phyloP scores from a whole-genome alignment of 768 basidiomycete genomes.

The Mycena capillaripes region DNA sequence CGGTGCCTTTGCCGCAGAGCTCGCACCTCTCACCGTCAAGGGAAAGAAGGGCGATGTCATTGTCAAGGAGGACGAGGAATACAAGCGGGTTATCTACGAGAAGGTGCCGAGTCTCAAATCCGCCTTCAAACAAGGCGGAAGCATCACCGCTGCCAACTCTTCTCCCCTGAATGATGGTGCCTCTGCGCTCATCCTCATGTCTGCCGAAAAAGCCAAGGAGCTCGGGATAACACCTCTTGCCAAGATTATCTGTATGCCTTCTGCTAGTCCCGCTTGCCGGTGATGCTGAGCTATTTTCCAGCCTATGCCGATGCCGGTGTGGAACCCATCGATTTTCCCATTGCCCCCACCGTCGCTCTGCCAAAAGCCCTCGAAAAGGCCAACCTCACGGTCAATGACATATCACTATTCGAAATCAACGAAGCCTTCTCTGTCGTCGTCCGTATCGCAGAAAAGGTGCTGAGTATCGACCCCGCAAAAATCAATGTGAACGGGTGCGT shows the following conservation, averaged over 20 bases:
- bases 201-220: conserved; percentile 92
- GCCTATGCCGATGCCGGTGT: conserved; percentile 98
- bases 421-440: conserved; percentile 98
- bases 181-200: conserved; percentile 94
- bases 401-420: conserved; percentile 95
- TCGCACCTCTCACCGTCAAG: conserved; percentile 91
- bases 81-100: conserved; percentile 95
- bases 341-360: conserved; percentile 92
- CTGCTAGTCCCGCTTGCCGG: conserved; percentile 11
- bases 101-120: conserved; percentile 92
- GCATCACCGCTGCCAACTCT: conserved; percentile 97
- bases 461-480: conserved; percentile 87
- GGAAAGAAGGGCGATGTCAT: conserved; percentile 95
- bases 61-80: conserved; percentile 96
- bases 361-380: conserved; percentile 91
- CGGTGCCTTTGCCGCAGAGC: conserved; percentile 88
- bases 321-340: conserved; percentile 97
- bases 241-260: conserved; percentile 90
- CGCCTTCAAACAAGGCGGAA: conserved; percentile 90
- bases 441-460: conserved; percentile 89
- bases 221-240: conserved; percentile 95
- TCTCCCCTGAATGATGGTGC: conserved; percentile 97
- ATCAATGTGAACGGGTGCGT: conserved; percentile 91
- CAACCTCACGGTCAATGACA: conserved; percentile 84
- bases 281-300: conserved; percentile 48